Conservation (phyloP, 2,329 filamentous ascomycete genomes). For the Paradendryphiella salina region DNA sequence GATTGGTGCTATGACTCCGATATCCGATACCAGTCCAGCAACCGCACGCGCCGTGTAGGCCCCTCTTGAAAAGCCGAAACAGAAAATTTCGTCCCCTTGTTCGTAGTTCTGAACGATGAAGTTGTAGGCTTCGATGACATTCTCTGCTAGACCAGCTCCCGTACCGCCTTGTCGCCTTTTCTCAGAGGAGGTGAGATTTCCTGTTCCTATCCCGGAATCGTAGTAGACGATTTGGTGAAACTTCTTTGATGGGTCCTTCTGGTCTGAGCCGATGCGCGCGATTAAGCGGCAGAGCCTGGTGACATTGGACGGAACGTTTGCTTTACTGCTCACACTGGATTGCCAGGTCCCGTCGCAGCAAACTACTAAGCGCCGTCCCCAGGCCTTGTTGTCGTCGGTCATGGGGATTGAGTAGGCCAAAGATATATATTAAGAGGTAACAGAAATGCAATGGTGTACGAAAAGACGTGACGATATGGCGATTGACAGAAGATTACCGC, state of each 20-base stretch:
- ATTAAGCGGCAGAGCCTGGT: constrained; percentile 43
- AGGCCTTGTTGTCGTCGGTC: constrained; percentile 23
- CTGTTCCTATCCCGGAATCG: constrained; percentile 43
- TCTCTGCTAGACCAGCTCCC: constrained; percentile 52
- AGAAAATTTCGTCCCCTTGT: constrained; percentile 54
- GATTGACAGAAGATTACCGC: not conserved
- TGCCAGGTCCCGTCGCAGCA: constrained; percentile 48
- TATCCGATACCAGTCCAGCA: constrained; percentile 50
- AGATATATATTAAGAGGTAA: too few species aligned
- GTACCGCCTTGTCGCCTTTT: constrained; percentile 45
- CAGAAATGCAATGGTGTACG: not conserved
- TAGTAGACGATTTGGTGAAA: constrained; percentile 46
- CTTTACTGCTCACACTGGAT: constrained; percentile 33
- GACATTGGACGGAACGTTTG: constrained; percentile 44
- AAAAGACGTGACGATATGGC: not conserved
- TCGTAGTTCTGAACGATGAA: constrained; percentile 57
- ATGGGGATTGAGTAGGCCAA: constrained; percentile 9
- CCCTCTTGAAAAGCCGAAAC: constrained; percentile 54
- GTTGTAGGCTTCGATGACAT: constrained; percentile 55
- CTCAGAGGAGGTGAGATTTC: constrained; percentile 34
- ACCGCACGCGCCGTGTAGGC: constrained; percentile 52
- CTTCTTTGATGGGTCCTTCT: constrained; percentile 27
- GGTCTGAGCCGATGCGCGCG: constrained; percentile 33
- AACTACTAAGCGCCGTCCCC: constrained; percentile 42
- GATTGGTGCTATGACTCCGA: constrained; percentile 53